Evolutionary conservation across 1,284 basidiomycete species (phyloP).

Genomic region (Ceratobasidium sp.): DNA sequence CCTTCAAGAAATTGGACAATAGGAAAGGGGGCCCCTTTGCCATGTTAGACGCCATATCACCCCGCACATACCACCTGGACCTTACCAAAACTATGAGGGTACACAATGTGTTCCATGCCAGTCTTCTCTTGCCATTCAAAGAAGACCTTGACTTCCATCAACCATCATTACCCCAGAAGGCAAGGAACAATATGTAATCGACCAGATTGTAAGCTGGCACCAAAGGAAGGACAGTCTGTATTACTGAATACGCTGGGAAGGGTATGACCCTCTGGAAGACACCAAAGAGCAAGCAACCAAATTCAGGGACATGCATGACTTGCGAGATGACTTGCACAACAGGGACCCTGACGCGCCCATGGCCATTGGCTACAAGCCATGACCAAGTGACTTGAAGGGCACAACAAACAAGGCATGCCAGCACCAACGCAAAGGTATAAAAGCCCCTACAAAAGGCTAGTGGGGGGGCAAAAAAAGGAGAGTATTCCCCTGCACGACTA

Average conservation of each 20-base stretch:
- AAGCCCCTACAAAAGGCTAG: no score
- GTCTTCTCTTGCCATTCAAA: constrained; percentile 6
- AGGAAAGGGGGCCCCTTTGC: constrained; percentile 26
- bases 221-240: neutral
- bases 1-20: constrained; percentile 4
- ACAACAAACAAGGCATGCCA: no score
- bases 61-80: constrained; percentile 15
- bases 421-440: no score
- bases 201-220: neutral
- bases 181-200: constrained; percentile 39
- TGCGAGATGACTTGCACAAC: no score
- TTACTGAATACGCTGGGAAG: neutral
- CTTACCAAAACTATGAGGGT: constrained; percentile 15
- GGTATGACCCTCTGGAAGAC: neutral
- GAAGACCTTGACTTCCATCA: neutral
- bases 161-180: neutral
- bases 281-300: neutral
- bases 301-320: no score
- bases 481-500: no score
- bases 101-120: constrained; percentile 33
- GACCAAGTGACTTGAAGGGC: no score
- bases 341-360: no score
- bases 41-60: constrained; percentile 12
- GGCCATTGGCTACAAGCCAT: no score
- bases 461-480: no score